Evolutionary conservation across 2,329 filamentous ascomycete genomes (phyloP).

Genomic region (Ophiocordyceps camponoti-saundersi): DNA sequence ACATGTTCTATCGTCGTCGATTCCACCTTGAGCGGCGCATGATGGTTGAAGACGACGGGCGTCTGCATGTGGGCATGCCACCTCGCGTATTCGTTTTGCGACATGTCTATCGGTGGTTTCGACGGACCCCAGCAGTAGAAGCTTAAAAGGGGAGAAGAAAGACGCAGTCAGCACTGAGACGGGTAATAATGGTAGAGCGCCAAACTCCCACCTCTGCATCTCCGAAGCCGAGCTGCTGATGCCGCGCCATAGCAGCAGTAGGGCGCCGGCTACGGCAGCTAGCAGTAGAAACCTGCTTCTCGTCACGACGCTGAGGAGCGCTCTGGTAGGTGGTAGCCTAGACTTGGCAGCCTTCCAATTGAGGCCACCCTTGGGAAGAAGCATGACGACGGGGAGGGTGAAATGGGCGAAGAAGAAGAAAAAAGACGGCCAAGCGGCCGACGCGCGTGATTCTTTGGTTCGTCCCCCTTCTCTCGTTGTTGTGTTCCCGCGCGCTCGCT

Average conservation of each 20-base stretch:
- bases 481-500: too few relatives aligned
- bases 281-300: conserved; percentile 64
- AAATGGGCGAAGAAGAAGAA: background rate
- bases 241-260: conserved; percentile 78
- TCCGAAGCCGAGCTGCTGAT: conserved; percentile 66
- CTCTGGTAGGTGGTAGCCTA: conserved; percentile 60
- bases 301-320: conserved; percentile 52
- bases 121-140: conserved; percentile 95
- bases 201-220: conserved; percentile 62
- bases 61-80: conserved; percentile 85
- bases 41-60: conserved; percentile 91
- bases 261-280: conserved; percentile 48
- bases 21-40: conserved; percentile 74
- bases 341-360: conserved; percentile 84
- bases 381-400: conserved; percentile 40
- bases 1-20: conserved; percentile 61
- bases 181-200: too few relatives aligned
- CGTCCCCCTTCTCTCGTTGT: too few relatives aligned
- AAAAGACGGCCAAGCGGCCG: background rate
- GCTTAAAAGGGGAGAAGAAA: conserved; percentile 28
- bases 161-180: background rate
- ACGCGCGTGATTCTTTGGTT: background rate
- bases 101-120: conserved; percentile 94
- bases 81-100: conserved; percentile 71
- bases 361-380: conserved; percentile 77